Percentiles rank a stretch among this genome's conserved stretches.
These are phyloP conservation scores for Sequoiadendron giganteum DNA, from an alignment of 75 land plant species.

Conservation along the genomic window DNA sequence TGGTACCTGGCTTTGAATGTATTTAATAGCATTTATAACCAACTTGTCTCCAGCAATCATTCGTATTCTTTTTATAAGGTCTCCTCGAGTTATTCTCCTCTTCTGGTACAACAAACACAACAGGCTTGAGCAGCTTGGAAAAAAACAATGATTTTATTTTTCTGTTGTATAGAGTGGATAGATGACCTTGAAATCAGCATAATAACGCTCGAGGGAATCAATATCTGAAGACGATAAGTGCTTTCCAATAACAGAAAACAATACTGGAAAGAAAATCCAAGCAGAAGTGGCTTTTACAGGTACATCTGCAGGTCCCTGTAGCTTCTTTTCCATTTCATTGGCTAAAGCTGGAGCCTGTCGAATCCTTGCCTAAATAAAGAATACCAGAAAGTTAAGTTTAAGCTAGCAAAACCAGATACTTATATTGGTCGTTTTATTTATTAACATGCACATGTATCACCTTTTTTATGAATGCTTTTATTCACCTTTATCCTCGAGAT, in stretches of 20 bases:
- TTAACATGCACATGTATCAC: not conserved
- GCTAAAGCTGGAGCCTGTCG: not conserved
- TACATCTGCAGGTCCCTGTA: not conserved
- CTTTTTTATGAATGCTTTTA: not conserved
- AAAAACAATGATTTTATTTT: not conserved
- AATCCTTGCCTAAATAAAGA: not conserved
- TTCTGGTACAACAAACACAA: not conserved
- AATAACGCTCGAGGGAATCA: not conserved
- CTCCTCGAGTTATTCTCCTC: not conserved
- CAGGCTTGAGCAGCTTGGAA: not conserved
- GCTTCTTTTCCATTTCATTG: not conserved
- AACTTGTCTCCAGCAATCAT: conserved; percentile 2
- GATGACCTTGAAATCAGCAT: conserved; percentile 8
- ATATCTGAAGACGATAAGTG: not conserved
- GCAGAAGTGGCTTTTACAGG: not conserved
- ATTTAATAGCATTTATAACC: conserved; percentile 1
- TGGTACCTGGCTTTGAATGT: conserved; percentile 4
- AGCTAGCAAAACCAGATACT: not conserved
- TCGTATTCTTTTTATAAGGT: conserved; percentile 2
- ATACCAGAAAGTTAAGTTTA: not conserved
- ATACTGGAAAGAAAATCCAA: not conserved
- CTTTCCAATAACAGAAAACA: conserved; percentile 4
- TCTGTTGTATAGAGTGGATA: not conserved
- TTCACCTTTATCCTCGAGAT: not conserved
- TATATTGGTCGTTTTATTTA: not conserved